Evolutionary conservation across 2,329 filamentous ascomycete genomes (phyloP).

Genomic region (Trichoderma polysporum): DNA sequence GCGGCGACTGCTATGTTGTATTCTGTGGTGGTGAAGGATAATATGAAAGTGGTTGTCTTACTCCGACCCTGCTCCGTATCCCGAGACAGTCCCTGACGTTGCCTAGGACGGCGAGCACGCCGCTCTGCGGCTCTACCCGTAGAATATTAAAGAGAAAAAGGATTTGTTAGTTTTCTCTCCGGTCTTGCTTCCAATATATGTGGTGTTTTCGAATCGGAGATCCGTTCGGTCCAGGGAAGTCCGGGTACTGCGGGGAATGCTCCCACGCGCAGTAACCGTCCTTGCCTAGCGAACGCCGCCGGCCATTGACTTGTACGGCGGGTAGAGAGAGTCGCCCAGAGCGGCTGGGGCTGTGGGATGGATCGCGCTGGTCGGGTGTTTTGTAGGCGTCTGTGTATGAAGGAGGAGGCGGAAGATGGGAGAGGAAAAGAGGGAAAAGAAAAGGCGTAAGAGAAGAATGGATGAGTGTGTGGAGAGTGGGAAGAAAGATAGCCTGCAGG

Average conservation of each 20-base stretch:
- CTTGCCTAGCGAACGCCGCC: constrained; percentile 54
- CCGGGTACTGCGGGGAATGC: constrained; percentile 57
- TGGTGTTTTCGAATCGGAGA: constrained; percentile 15
- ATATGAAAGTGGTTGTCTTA: neutral
- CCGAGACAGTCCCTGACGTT: constrained; percentile 3
- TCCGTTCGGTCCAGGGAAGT: constrained; percentile 30
- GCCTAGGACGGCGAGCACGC: constrained; percentile 13
- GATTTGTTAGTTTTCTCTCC: neutral
- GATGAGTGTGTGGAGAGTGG: neutral
- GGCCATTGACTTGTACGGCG: constrained; percentile 52
- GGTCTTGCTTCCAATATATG: neutral
- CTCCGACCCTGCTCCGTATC: neutral
- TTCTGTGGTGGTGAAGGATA: neutral
- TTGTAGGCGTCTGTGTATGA: constrained; percentile 3
- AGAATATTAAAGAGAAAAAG: neutral
- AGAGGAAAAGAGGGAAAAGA: constrained; percentile 4
- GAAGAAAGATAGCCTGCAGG: constrained; percentile 9
- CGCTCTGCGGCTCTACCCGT: neutral
- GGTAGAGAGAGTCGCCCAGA: constrained; percentile 12
- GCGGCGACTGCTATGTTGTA: neutral
- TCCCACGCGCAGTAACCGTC: constrained; percentile 59
- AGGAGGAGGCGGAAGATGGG: constrained; percentile 10
- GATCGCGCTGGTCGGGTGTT: constrained; percentile 6
- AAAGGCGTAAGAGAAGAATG: no score
- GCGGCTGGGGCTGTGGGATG: constrained; percentile 6